Evolutionary conservation across 1,284 basidiomycete species (phyloP), one percentile per base, ranked within the genome.

Genomic region (Cerrena zonata): DNA sequence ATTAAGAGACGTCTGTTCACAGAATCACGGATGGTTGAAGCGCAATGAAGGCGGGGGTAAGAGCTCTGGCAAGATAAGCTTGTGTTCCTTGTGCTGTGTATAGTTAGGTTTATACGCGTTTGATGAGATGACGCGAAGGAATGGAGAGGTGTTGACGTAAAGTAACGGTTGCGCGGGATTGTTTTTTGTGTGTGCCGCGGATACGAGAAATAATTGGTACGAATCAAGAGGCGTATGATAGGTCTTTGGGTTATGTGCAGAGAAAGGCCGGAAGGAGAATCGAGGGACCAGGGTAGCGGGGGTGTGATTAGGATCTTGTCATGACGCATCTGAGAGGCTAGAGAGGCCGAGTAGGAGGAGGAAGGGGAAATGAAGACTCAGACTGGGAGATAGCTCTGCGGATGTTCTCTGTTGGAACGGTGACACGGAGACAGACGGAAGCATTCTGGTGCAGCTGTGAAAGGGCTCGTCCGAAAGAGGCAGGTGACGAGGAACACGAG

Each of bases 401-500:
- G 30, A 34, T n/a, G n/a, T n/a, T n/a, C n/a, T 36, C 34, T 11
- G 10, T 36, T 36, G 34, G 34, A n/a, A 11, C n/a, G 34, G 10
- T 10, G n/a, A 40, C 5, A 40, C 39, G 39, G 39, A 40, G 39
- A 19, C 7, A 18, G 39, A 40, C 5, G 11, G 34, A n/a, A n/a
- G n/a, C n/a, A n/a, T n/a, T n/a, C n/a, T n/a, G n/a, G n/a, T n/a
- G n/a, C n/a, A 34, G 30, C 7, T 18, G 13, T 40, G 13, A 22
- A 22, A 22, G 13, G 13, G 39, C 7, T 5, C 7, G 7, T 5
- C 10, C 34, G 34, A 18, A 40, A 22, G 21, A 40, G 39, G 39
- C 13, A 22, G 15, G 7, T 34, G 36, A 30, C 21, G 30, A n/a
- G 5, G 36, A 18, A 39, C 46, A 47, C 46, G 46, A 47, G 46